Evolutionary conservation across 2,329 filamentous ascomycete species (phyloP).

Genomic region (Paracamarosporium sp.): DNA sequence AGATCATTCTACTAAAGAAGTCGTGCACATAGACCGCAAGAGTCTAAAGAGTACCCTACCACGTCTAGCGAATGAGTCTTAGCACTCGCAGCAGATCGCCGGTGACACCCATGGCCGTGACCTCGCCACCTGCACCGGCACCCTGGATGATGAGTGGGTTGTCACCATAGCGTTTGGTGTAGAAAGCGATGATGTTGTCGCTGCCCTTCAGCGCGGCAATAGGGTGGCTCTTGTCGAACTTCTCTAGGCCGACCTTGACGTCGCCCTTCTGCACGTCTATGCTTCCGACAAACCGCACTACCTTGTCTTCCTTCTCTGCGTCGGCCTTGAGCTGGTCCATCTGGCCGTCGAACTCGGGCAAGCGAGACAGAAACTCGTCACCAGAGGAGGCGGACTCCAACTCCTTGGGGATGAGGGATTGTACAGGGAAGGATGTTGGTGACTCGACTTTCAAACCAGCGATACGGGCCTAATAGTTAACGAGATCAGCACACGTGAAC

Average conservation of each 20-base stretch:
- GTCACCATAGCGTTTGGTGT: conserved; percentile 90
- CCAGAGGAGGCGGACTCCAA: conserved; percentile 78
- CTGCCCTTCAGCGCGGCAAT: conserved; percentile 96
- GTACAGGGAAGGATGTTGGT: conserved; percentile 88
- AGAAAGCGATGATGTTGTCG: conserved; percentile 99
- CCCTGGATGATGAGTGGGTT: conserved; percentile 95
- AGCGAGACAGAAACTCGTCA: conserved; percentile 82
- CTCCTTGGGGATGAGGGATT: conserved; percentile 89
- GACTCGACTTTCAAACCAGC: conserved; percentile 82
- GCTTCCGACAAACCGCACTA: conserved; percentile 91
- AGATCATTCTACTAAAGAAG: not conserved
- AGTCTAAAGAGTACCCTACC: not conserved
- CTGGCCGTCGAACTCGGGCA: conserved; percentile 83
- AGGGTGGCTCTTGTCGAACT: conserved; percentile 80
- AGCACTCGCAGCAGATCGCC: conserved; percentile 90
- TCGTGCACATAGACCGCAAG: not conserved
- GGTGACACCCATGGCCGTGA: conserved; percentile 98
- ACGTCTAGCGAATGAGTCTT: conserved; percentile 65
- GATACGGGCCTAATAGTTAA: conserved; percentile 67
- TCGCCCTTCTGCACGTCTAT: conserved; percentile 82
- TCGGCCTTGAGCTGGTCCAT: conserved; percentile 89
- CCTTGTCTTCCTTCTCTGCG: conserved; percentile 88
- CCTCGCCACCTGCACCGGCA: conserved; percentile 89
- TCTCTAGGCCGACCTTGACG: conserved; percentile 92
- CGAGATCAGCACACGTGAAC: not conserved